A percentile compares a stretch with the other conserved stretches of the same genome.
These are phyloP conservation scores for Candida dendrica DNA, from an alignment of 805 yeast genomes.

Conservation along the genomic window DNA sequence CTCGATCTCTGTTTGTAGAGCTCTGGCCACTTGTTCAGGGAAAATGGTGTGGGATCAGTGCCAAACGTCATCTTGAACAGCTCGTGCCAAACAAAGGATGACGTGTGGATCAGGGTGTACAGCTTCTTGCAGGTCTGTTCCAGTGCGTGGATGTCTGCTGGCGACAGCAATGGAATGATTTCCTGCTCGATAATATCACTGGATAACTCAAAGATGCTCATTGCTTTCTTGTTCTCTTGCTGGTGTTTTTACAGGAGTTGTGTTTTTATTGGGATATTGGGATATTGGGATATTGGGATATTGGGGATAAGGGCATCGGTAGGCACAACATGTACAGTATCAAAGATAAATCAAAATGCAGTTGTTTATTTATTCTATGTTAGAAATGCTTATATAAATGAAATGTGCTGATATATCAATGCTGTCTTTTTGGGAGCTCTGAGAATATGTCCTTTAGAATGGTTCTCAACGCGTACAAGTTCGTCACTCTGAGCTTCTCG, in stretches of 20 bases:
- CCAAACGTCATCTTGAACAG: slow-evolving; percentile 40
- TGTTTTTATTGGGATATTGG: too few species aligned
- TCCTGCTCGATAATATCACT: slow-evolving; percentile 31
- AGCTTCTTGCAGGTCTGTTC: slow-evolving; percentile 33
- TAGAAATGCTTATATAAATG: too few species aligned
- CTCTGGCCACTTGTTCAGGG: slow-evolving; percentile 42
- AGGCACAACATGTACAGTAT: too few species aligned
- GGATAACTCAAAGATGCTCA: background rate
- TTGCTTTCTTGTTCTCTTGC: background rate
- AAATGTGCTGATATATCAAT: background rate
- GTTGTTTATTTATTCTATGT: too few species aligned
- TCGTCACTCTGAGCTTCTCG: slow-evolving; percentile 74
- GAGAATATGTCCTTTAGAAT: slow-evolving; percentile 34
- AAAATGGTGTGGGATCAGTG: slow-evolving; percentile 33
- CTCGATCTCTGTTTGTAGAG: slow-evolving; percentile 33
- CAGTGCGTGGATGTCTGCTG: slow-evolving; percentile 32
- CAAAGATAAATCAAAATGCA: too few species aligned
- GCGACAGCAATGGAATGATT: slow-evolving; percentile 20
- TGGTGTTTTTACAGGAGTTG: too few species aligned
- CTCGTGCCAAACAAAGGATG: slow-evolving; percentile 36
- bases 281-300: too few species aligned
- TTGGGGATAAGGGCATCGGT: too few species aligned
- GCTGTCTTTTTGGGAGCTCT: slow-evolving; percentile 13
- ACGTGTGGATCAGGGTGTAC: slow-evolving; percentile 26
- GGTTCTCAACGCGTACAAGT: slow-evolving; percentile 65